phyloP scores from a whole-genome alignment of 140 eudicot species.

The Bidens hawaiensis region DNA sequence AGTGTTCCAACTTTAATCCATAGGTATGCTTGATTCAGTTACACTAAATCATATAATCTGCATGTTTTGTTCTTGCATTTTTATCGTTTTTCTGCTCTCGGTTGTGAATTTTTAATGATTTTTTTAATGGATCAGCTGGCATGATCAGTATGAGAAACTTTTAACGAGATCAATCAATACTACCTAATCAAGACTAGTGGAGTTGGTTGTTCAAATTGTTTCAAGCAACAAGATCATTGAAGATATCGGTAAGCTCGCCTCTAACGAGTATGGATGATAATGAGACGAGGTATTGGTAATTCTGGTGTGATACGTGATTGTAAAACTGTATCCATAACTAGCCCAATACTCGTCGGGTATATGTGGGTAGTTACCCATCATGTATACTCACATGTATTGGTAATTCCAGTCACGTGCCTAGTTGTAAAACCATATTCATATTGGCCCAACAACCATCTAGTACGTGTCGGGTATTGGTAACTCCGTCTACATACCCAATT shows the following conservation, averaged over 20 bases:
- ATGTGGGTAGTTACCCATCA: too few relatives aligned
- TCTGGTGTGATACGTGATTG: neutral
- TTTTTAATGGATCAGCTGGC: neutral
- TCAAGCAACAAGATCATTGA: neutral
- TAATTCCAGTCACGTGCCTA: too few relatives aligned
- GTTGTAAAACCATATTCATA: too few relatives aligned
- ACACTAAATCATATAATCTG: neutral
- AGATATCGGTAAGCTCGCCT: conserved; percentile 1
- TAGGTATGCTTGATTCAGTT: neutral
- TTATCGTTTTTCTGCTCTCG: too few relatives aligned
- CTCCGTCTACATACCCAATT: too few relatives aligned
- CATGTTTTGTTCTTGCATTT: conserved; percentile 10
- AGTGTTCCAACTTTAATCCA: conserved; percentile 12
- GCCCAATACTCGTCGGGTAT: too few relatives aligned
- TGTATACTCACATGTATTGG: too few relatives aligned
- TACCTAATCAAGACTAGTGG: neutral
- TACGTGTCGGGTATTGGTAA: too few relatives aligned
- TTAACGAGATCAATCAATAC: neutral
- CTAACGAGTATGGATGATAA: too few relatives aligned
- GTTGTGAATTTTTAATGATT: neutral
- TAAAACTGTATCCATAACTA: neutral
- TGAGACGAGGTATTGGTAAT: too few relatives aligned
- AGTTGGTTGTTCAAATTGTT: neutral
- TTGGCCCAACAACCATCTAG: too few relatives aligned
- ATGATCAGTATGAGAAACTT: neutral